Evolutionary conservation across 2,329 filamentous ascomycete species (phyloP).

Genomic region (Lomentospora prolificans): DNA sequence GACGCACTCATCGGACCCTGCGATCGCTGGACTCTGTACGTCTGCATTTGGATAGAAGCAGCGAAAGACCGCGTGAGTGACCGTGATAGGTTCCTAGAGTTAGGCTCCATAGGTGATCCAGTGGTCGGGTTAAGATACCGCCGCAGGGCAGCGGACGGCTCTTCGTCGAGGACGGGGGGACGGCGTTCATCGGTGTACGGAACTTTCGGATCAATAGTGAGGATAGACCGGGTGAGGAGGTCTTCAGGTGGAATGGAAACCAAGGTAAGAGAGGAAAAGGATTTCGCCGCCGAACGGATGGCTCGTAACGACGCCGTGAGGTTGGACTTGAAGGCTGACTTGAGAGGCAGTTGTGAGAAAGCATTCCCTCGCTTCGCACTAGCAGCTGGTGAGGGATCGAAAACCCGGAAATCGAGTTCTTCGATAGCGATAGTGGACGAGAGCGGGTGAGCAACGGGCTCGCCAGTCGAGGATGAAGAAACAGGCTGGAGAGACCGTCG

Average conservation of each 20-base stretch:
- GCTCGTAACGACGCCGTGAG: constrained; percentile 57
- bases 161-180: constrained; percentile 51
- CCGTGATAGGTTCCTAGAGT: constrained; percentile 11
- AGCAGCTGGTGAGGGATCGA: constrained; percentile 10
- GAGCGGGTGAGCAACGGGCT: constrained; percentile 41
- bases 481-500: constrained; percentile 43
- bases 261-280: constrained; percentile 52
- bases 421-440: constrained; percentile 36
- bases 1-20: constrained; percentile 21
- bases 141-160: constrained; percentile 55
- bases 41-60: constrained; percentile 63
- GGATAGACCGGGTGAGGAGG: constrained; percentile 56
- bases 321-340: constrained; percentile 58
- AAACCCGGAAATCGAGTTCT: constrained; percentile 28
- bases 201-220: constrained; percentile 56
- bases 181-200: constrained; percentile 59
- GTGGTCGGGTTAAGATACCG: constrained; percentile 59
- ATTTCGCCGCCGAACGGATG: constrained; percentile 52
- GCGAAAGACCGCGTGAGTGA: constrained; percentile 36
- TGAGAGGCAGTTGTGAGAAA: constrained; percentile 27
- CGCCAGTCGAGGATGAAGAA: constrained; percentile 40
- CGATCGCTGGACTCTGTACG: constrained; percentile 50
- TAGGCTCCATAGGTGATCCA: constrained; percentile 19
- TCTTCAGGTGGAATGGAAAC: constrained; percentile 57
- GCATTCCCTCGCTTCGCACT: constrained; percentile 18